Percentiles rank a stretch among this genome's conserved stretches.
Evolutionary conservation across 805 yeast genomes (phyloP).

Genomic region (Candida pseudofarinosa): DNA sequence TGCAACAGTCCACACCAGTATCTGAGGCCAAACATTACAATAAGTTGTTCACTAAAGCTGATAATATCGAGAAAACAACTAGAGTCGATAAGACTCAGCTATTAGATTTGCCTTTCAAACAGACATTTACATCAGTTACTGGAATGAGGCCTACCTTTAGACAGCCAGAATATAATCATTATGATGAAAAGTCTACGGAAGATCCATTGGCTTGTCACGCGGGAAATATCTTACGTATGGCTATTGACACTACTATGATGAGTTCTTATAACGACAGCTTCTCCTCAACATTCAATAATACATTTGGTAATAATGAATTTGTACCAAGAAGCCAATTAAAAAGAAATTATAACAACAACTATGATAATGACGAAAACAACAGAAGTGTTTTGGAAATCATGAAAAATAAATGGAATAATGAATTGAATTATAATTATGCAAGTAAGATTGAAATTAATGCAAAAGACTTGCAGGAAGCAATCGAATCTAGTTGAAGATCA

Average conservation of each 20-base stretch:
- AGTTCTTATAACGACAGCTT: constrained; percentile 37
- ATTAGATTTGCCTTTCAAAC: constrained; percentile 6
- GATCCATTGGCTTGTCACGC: constrained; percentile 46
- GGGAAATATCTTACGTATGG: constrained; percentile 43
- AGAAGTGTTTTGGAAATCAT: constrained; percentile 16
- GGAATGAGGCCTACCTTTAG: background rate
- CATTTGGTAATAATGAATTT: constrained; percentile 27
- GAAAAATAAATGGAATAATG: constrained; percentile 12
- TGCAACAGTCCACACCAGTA: constrained; percentile 24
- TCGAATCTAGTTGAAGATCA: constrained; percentile 7
- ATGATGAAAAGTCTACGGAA: constrained; percentile 20
- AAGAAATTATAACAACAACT: constrained; percentile 12
- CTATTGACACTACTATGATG: constrained; percentile 44
- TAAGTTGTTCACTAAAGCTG: constrained; percentile 7
- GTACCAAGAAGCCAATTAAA: constrained; percentile 9
- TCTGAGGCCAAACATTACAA: constrained; percentile 3
- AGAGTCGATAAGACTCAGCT: constrained; percentile 12
- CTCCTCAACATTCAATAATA: constrained; percentile 30
- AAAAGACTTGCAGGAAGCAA: constrained; percentile 32
- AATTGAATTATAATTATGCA: constrained; percentile 14
- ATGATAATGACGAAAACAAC: constrained; percentile 17
- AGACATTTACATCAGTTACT: background rate
- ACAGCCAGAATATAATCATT: constrained; percentile 5
- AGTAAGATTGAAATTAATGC: constrained; percentile 33
- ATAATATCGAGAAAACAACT: constrained; percentile 9